Evolutionary conservation across 1,284 basidiomycete species (phyloP).

Genomic region (Apiotrichum veenhuisii): DNA sequence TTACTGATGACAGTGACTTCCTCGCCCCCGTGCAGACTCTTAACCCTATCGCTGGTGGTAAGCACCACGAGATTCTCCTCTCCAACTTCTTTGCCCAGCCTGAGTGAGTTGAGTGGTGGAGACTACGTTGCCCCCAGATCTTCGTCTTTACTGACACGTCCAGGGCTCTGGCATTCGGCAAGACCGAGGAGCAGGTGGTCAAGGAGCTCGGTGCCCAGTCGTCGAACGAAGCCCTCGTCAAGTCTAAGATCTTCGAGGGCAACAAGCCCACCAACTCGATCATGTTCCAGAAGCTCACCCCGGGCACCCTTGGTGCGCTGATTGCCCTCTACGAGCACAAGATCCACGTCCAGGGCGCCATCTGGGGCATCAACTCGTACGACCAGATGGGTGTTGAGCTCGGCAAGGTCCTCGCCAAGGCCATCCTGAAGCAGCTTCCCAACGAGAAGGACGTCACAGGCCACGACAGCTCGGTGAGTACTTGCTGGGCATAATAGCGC

Average conservation of each 20-base stretch:
- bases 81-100: slow-evolving; percentile 99
- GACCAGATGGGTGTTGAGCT: slow-evolving; percentile 79
- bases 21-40: slow-evolving; percentile 89
- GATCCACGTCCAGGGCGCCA: slow-evolving; percentile 93
- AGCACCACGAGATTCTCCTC: slow-evolving; percentile 94
- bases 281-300: slow-evolving; percentile 88
- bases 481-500: not conserved
- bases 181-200: slow-evolving; percentile 83
- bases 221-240: slow-evolving; percentile 75
- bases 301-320: slow-evolving; percentile 71
- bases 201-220: slow-evolving; percentile 71
- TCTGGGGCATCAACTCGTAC: slow-evolving; percentile 99
- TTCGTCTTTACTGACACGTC: slow-evolving; percentile 1
- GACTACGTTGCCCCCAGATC: not conserved
- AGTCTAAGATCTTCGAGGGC: slow-evolving; percentile 97
- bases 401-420: slow-evolving; percentile 91
- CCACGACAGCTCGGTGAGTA: slow-evolving; percentile 83
- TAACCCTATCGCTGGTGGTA: slow-evolving; percentile 80
- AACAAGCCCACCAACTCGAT: slow-evolving; percentile 97
- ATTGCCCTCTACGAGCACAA: slow-evolving; percentile 73
- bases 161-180: slow-evolving; percentile 88
- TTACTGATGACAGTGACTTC: slow-evolving; percentile 64
- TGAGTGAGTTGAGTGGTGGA: too few species aligned
- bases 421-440: slow-evolving; percentile 81
- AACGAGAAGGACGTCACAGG: slow-evolving; percentile 77